Percentiles rank a stretch among this genome's conserved stretches.
Conservation (phyloP, 768 basidiomycete species). For the Tylopilus sp. region DNA sequence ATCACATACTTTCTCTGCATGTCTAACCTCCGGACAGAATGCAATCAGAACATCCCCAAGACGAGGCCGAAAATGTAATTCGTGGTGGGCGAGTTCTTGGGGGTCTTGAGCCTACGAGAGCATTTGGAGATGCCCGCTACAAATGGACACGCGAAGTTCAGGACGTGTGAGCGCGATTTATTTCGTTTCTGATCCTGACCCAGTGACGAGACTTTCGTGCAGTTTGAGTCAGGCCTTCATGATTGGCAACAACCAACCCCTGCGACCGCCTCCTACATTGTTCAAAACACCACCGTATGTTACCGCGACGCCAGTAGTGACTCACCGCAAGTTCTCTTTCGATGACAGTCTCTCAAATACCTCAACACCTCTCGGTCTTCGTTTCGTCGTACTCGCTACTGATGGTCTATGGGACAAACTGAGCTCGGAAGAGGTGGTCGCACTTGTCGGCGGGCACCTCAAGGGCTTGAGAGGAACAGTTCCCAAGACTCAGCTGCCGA, state of each 20-base stretch:
- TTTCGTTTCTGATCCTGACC: background rate
- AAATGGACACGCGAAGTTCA: conserved; percentile 80
- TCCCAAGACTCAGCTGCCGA: conserved; percentile 53
- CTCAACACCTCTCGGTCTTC: conserved; percentile 31
- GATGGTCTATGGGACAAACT: conserved; percentile 79
- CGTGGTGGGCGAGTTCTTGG: conserved; percentile 81
- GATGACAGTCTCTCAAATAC: conserved; percentile 24
- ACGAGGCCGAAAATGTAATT: conserved; percentile 72
- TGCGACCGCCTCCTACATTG: conserved; percentile 56
- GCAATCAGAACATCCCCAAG: conserved; percentile 76
- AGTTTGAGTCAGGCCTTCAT: conserved; percentile 67
- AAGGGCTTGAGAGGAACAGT: conserved; percentile 65
- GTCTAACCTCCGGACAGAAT: conserved; percentile 44
- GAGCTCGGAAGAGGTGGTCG: conserved; percentile 81
- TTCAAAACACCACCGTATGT: conserved; percentile 94
- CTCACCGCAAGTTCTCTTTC: conserved; percentile 66
- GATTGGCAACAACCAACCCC: conserved; percentile 53
- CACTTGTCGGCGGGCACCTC: conserved; percentile 81
- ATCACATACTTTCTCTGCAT: background rate
- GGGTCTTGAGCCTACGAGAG: conserved; percentile 80
- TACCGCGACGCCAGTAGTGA: conserved; percentile 77
- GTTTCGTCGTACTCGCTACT: conserved; percentile 87
- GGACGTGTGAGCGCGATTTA: conserved; percentile 50
- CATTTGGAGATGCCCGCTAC: conserved; percentile 88
- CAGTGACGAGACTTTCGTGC: conserved; percentile 2